These are phyloP conservation scores for Citrullus mucosospermus DNA, from an alignment of 306 rosid species.

Conservation along the genomic window DNA sequence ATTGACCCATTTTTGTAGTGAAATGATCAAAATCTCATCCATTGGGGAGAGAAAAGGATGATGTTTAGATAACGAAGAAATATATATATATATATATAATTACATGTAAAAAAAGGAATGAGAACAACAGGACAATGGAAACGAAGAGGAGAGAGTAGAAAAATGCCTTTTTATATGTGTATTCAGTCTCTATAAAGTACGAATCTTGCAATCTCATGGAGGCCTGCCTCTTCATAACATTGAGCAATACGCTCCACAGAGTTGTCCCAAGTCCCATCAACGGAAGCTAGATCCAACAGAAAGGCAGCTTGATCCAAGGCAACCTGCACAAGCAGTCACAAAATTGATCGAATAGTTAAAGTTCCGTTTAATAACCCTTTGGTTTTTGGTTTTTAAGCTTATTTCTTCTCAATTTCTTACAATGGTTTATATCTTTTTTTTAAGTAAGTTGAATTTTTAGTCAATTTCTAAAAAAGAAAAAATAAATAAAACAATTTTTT, in stretches of 20 bases:
- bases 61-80: not conserved
- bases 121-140: not conserved
- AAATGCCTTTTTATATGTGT: not conserved
- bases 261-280: constrained; percentile 83
- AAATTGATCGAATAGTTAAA: not conserved
- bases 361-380: no score
- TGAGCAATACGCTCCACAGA: constrained; percentile 49
- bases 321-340: constrained; percentile 34
- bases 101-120: not conserved
- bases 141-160: not conserved
- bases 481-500: no score
- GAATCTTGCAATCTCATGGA: constrained; percentile 53
- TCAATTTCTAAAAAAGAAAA: no score
- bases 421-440: no score
- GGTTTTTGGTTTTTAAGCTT: no score
- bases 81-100: not conserved
- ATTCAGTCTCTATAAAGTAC: constrained; percentile 44
- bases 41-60: not conserved
- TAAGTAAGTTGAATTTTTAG: no score
- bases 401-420: no score
- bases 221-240: constrained; percentile 75
- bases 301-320: constrained; percentile 89
- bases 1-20: not conserved
- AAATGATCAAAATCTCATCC: not conserved
- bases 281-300: constrained; percentile 79